Percentiles rank a stretch among this genome's conserved stretches.
phyloP scores from a whole-genome alignment of 352 stramenopile species.

The Saprolegnia parasitica region DNA sequence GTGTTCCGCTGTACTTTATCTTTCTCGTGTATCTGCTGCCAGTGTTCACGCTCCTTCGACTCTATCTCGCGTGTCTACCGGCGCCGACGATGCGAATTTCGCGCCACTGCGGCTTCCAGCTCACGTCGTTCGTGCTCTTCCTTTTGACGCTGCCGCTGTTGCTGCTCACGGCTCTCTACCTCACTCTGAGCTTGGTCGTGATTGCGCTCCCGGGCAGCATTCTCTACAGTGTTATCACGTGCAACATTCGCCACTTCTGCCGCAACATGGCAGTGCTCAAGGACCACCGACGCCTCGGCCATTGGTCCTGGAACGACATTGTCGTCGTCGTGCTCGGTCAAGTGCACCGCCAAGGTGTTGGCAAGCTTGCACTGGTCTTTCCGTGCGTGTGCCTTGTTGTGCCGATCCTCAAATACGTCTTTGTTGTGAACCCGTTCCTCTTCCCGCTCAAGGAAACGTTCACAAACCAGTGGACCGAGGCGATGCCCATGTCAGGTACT shows the following conservation, averaged over 20 bases:
- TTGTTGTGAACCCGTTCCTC: constrained; percentile 42
- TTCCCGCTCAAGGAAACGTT: constrained; percentile 38
- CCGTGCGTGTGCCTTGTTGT: constrained; percentile 36
- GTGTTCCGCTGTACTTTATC: neutral
- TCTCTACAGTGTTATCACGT: constrained; percentile 33
- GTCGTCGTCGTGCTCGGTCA: constrained; percentile 34
- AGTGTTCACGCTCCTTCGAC: neutral
- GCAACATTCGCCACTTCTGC: constrained; percentile 34
- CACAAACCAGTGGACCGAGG: constrained; percentile 40
- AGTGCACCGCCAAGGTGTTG: constrained; percentile 41
- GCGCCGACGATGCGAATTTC: neutral
- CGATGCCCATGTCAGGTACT: constrained; percentile 37
- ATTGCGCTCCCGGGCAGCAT: constrained; percentile 32
- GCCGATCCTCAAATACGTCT: constrained; percentile 43
- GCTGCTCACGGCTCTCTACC: constrained; percentile 33
- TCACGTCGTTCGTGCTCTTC: neutral
- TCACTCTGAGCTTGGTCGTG: constrained; percentile 31
- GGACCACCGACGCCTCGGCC: constrained; percentile 34
- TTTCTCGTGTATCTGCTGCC: neutral
- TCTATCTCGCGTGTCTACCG: neutral
- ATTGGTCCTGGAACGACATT: constrained; percentile 38
- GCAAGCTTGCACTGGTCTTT: constrained; percentile 37
- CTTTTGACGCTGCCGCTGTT: constrained; percentile 29
- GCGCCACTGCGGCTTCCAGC: neutral
- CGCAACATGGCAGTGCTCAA: constrained; percentile 36